Base-by-base conservation (phyloP, 208 protist species). In the Zelonia costaricensis region DNA sequence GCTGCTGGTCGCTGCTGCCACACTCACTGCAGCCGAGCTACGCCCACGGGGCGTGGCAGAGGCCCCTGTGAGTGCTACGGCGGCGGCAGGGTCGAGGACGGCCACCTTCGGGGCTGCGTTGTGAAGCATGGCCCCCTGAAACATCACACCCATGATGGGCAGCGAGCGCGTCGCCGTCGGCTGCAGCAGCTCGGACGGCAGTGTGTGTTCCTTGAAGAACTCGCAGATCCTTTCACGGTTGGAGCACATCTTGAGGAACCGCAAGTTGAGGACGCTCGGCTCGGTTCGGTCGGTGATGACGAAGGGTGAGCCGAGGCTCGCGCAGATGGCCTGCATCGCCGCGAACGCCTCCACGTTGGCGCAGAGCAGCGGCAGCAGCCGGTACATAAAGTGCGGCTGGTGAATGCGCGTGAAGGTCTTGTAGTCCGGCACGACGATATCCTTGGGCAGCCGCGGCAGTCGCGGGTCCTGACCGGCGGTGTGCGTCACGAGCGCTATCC, bases 401-500 rank as follows among this genome's bases (percentile, higher is more conserved):
- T 95, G 89, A 45, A 91, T 64, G 7, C 56, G 27, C 23, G 64
- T 53, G 1, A 95, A 66, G 4, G 80, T 74, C 18, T 66, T 66
- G 72, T 90, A 93, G 62, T 81, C 58, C 4, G 72, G 62, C 1
- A 95, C 67, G 48, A 95, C 69, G 15, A 91, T 62, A 51, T 91
- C 86, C 27, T 72, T 83, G 13, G 78, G 63, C 42, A 91, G 72
- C 0, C 69, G 74, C 8, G 74, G 61, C 10, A 68, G 39, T 10
- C 20, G 30, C 18, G 57, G 40, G 38, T 74, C 68, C 51, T 70
- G 62, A 0, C 59, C 64, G 6, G 57, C 44, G 6, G 48, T 74
- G 47, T 74, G 55, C 5, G 90, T 93, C 82, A 92, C 92, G 43
- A 96, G 81, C 6, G 88, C 82, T 35, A 96, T 53, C n/a, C 84